Evolutionary conservation across 2,329 filamentous ascomycete species (phyloP).

Genomic region (Eurotiales sp.): DNA sequence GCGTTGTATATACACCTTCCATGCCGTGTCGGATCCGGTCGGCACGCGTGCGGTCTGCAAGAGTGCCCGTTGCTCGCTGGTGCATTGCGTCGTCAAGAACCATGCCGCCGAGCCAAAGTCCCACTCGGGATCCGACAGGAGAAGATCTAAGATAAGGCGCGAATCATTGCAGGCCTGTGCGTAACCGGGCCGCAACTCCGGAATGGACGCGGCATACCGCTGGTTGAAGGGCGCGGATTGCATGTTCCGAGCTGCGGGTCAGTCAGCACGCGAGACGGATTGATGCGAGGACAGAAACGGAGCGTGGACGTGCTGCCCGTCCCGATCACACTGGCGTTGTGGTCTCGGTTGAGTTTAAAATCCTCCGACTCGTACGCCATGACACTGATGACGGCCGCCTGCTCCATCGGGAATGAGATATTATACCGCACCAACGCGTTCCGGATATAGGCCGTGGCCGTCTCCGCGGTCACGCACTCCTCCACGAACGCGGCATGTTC

Average conservation of each 20-base stretch:
- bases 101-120: constrained; percentile 59
- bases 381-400: constrained; percentile 66
- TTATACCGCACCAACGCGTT: constrained; percentile 56
- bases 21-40: constrained; percentile 47
- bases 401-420: constrained; percentile 54
- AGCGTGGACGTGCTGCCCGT: constrained; percentile 54
- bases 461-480: constrained; percentile 63
- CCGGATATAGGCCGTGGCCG: constrained; percentile 57
- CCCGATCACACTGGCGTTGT: constrained; percentile 60
- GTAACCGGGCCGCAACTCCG: constrained; percentile 37
- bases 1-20: constrained; percentile 48
- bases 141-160: constrained; percentile 46
- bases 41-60: too few relatives aligned
- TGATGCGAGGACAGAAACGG: too few relatives aligned
- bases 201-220: constrained; percentile 50
- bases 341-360: constrained; percentile 69
- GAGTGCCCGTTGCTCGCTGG: constrained; percentile 36
- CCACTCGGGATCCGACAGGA: constrained; percentile 46
- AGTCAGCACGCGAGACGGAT: not conserved
- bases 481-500: constrained; percentile 38
- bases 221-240: constrained; percentile 54
- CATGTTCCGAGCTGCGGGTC: constrained; percentile 56
- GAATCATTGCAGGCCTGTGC: constrained; percentile 33
- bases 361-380: constrained; percentile 67
- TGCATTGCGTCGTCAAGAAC: constrained; percentile 57